Evolutionary conservation across 805 yeast genomes (phyloP).

Genomic region (Kodamaea lidongshanica): DNA sequence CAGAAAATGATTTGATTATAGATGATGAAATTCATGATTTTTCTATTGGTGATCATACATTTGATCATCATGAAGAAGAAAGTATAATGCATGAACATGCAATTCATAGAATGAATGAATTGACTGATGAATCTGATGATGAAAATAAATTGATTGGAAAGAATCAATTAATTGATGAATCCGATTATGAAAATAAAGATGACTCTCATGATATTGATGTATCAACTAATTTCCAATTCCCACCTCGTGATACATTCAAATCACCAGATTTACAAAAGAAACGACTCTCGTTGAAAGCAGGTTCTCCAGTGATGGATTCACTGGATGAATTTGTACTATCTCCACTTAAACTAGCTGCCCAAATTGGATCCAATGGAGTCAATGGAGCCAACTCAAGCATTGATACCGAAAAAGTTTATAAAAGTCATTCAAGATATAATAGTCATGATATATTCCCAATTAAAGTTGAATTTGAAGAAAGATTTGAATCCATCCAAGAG

Average conservation of each 20-base stretch:
- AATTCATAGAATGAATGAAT: conserved; percentile 20
- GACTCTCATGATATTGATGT: conserved; percentile 14
- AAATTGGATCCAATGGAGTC: conserved; percentile 10
- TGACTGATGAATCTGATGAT: conserved; percentile 13
- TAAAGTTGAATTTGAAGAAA: conserved; percentile 36
- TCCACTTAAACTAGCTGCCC: conserved; percentile 34
- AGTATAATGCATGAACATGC: too few relatives aligned
- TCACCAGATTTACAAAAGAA: conserved; percentile 1
- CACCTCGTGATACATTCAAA: conserved; percentile 11
- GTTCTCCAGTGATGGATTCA: conserved; percentile 31
- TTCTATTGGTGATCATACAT: too few relatives aligned
- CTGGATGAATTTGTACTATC: conserved; percentile 34
- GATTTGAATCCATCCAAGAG: too few relatives aligned
- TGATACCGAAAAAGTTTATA: neutral
- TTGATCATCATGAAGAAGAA: too few relatives aligned
- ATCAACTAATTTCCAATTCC: conserved; percentile 25
- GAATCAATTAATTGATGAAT: conserved; percentile 6
- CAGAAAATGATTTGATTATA: too few relatives aligned
- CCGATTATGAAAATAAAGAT: conserved; percentile 2
- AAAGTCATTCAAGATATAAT: conserved; percentile 36
- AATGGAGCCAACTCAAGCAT: conserved; percentile 1
- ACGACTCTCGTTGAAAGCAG: conserved; percentile 7
- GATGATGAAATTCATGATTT: conserved; percentile 6
- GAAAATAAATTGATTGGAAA: conserved; percentile 1
- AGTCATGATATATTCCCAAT: conserved; percentile 40